A percentile compares a stretch with the other conserved stretches of the same genome.
These are phyloP conservation scores for Coemansia sp. DNA, from an alignment of 192 early-diverging fungal species.

Conservation along the genomic window DNA sequence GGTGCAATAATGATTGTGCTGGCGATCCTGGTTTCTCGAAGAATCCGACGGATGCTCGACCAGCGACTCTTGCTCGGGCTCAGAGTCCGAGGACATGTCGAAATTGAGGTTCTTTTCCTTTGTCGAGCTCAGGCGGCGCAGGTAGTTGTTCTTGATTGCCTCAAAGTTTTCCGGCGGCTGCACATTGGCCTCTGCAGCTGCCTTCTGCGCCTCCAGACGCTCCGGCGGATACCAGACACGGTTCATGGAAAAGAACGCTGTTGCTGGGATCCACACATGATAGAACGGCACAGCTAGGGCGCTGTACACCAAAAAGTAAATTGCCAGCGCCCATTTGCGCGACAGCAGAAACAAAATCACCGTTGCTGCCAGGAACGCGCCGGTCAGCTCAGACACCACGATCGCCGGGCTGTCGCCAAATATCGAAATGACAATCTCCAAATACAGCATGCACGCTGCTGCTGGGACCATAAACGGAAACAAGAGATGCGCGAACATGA, in stretches of 20 bases:
- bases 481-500: conserved; percentile 36
- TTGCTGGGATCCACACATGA: conserved; percentile 48
- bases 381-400: conserved; percentile 51
- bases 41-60: conserved; percentile 14
- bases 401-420: conserved; percentile 52
- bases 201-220: conserved; percentile 23
- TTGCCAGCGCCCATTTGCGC: conserved; percentile 26
- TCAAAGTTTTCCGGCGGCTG: conserved; percentile 42
- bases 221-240: conserved; percentile 50
- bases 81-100: conserved; percentile 37
- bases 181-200: conserved; percentile 26
- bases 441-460: conserved; percentile 52
- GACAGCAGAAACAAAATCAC: conserved; percentile 27
- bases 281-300: conserved; percentile 49
- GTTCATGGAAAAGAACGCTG: conserved; percentile 52
- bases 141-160: conserved; percentile 38
- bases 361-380: conserved; percentile 38
- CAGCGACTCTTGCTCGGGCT: conserved; percentile 22
- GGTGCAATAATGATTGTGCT: background rate
- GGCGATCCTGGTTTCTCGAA: background rate
- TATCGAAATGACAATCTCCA: conserved; percentile 50
- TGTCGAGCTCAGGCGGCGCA: conserved; percentile 26
- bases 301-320: conserved; percentile 48
- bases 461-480: conserved; percentile 44
- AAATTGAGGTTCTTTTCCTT: conserved; percentile 2